phyloP scores from a whole-genome alignment of 176 grass and related monocot genomes.

The Phragmites australis region DNA sequence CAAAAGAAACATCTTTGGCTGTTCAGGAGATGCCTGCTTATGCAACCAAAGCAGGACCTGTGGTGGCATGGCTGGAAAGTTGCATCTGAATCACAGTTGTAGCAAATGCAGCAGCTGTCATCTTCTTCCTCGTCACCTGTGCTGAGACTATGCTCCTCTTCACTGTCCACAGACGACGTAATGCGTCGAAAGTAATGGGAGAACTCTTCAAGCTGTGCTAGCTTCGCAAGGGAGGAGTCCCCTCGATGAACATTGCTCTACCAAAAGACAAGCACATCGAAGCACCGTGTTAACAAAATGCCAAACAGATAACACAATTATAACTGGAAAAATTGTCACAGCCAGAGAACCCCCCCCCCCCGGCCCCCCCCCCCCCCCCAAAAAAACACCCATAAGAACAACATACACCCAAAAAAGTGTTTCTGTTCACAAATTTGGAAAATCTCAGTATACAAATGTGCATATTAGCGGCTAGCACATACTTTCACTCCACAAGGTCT shows the following conservation, averaged over 20 bases:
- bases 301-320: not conserved
- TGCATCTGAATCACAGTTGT: constrained; percentile 64
- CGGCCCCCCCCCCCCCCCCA: too few relatives aligned
- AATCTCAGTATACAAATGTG: too few relatives aligned
- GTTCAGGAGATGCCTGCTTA: constrained; percentile 81
- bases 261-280: constrained; percentile 21
- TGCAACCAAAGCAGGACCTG: constrained; percentile 77
- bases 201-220: constrained; percentile 71
- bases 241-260: constrained; percentile 67
- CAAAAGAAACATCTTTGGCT: constrained; percentile 89
- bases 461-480: too few relatives aligned
- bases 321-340: not conserved
- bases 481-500: too few relatives aligned
- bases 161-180: constrained; percentile 19
- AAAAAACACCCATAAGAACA: too few relatives aligned
- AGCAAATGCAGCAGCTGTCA: constrained; percentile 85
- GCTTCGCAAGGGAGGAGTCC: constrained; percentile 57
- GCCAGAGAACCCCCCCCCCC: not conserved
- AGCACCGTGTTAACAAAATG: not conserved
- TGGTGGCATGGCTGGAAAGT: constrained; percentile 80
- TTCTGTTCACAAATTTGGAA: too few relatives aligned
- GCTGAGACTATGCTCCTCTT: constrained; percentile 18
- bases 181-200: constrained; percentile 56
- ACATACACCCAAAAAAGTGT: too few relatives aligned
- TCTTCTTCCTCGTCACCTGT: constrained; percentile 46